These are phyloP conservation scores for Coccomyxa sp. DNA, from an alignment of 139 green algal species.

Conservation along the genomic window DNA sequence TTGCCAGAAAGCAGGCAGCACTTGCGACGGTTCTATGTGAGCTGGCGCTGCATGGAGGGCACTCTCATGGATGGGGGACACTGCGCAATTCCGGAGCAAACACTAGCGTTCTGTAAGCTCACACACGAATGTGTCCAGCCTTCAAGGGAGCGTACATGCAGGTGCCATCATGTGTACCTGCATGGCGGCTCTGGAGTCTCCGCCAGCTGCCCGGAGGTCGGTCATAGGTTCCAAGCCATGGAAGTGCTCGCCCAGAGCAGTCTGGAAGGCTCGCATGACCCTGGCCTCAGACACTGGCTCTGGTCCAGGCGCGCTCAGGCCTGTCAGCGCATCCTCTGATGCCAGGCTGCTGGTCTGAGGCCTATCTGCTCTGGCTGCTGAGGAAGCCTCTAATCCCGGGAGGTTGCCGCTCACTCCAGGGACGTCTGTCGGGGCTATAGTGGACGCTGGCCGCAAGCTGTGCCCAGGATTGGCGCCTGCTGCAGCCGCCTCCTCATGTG, in stretches of 20 bases:
- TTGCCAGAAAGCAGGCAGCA: too few species aligned
- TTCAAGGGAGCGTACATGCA: background rate
- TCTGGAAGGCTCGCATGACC: background rate
- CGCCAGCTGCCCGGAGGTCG: slow-evolving; percentile 42
- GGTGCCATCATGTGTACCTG: background rate
- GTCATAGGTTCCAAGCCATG: slow-evolving; percentile 29
- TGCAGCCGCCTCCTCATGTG: too few species aligned
- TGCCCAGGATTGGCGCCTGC: too few species aligned
- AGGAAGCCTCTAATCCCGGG: too few species aligned
- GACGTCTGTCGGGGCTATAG: too few species aligned
- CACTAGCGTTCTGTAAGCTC: background rate
- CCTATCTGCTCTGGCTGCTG: background rate
- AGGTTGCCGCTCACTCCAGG: too few species aligned
- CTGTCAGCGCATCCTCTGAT: background rate
- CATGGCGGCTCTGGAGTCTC: slow-evolving; percentile 28
- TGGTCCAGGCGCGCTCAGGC: background rate
- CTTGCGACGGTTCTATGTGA: too few species aligned
- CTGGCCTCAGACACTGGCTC: background rate
- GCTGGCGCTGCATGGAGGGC: too few species aligned
- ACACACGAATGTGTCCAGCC: background rate
- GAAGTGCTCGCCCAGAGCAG: background rate
- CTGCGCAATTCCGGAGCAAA: background rate
- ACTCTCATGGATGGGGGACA: background rate
- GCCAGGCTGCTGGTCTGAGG: background rate
- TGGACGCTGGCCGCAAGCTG: too few species aligned